Evolutionary conservation across 345 rosid genomes (phyloP), one percentile per base, ranked within the genome.

Genomic region (Mercurialis annua): DNA sequence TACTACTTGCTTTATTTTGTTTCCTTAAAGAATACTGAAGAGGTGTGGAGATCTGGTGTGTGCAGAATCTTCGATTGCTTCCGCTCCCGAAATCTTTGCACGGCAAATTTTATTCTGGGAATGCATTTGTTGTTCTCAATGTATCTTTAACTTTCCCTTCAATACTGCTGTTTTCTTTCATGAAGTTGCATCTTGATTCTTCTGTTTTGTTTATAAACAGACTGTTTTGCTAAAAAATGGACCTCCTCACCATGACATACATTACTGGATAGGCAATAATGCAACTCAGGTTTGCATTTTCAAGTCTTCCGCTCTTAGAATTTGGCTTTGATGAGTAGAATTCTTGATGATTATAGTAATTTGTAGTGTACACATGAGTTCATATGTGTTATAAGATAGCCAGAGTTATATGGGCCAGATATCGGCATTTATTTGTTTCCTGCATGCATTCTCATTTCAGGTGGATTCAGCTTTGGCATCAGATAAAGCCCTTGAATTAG

Each of bases 1-100:
- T 8, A 12, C 16, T 40, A 31, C 66, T 60, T 40, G 10, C 1
- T 40, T 36, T 10, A 26, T 36, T 70, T 6, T n/a, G n/a, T 56
- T 38, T 74, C 69, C 58, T 78, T 76, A 31, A 46, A 50, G 15
- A 40, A 23, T 30, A 27, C 64, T 61, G 1, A 68, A 89, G 96
- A 59, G 98, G 96, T 40, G 43, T 89, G 71, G 90, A 92, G 73
- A 86, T 92, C 50, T 92, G 98, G 96, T 87, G 96, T 60, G 48
- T 86, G 48, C 86, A 82, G 69, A 77, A 84, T 15, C 78, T 77
- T 26, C 86, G 50, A 33, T 71, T 84, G 71, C 81, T 86, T 36
- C 75, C 84, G 1, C 70, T 92, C 24, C 82, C 90, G 0, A 86
- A 80, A 79, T 77, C 93, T 29, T 76, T 78, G 48, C 79, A 77